phyloP scores from a whole-genome alignment of 345 rosid genomes.

The Acer yangbiense region DNA sequence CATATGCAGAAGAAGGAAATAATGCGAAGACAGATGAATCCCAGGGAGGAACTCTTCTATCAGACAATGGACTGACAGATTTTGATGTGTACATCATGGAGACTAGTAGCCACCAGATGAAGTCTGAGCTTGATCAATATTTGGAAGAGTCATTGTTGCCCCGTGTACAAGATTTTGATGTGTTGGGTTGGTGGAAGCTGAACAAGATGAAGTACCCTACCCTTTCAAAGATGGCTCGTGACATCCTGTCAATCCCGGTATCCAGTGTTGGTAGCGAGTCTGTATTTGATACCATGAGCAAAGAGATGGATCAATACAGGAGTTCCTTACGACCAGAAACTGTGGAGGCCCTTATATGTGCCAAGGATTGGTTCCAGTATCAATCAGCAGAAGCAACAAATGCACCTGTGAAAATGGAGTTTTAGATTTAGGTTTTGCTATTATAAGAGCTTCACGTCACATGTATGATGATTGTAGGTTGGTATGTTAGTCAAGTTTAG shows the following conservation, averaged over 20 bases:
- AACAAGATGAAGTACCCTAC: constrained; percentile 84
- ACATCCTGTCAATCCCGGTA: constrained; percentile 65
- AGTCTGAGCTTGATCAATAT: constrained; percentile 88
- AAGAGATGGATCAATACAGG: constrained; percentile 71
- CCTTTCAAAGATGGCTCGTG: constrained; percentile 87
- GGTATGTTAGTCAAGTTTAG: constrained; percentile 7
- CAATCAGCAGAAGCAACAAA: constrained; percentile 40
- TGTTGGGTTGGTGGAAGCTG: constrained; percentile 90
- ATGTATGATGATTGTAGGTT: constrained; percentile 25
- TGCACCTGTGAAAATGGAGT: constrained; percentile 60
- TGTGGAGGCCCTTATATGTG: constrained; percentile 82
- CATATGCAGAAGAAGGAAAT: constrained; percentile 57
- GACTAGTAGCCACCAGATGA: constrained; percentile 65
- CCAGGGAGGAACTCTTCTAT: constrained; percentile 41
- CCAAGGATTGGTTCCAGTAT: constrained; percentile 80
- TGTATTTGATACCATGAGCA: constrained; percentile 55
- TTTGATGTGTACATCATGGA: constrained; percentile 83
- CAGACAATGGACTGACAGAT: constrained; percentile 73
- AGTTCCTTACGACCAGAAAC: constrained; percentile 83
- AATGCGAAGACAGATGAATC: constrained; percentile 39
- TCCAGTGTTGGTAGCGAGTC: constrained; percentile 56
- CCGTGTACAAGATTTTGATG: constrained; percentile 73
- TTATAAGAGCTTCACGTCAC: not conserved
- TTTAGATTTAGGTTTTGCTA: constrained; percentile 31
- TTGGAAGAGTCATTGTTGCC: constrained; percentile 82